Evolutionary conservation across 192 early-diverging fungal genomes (phyloP).

Genomic region (Mortierella antarctica): DNA sequence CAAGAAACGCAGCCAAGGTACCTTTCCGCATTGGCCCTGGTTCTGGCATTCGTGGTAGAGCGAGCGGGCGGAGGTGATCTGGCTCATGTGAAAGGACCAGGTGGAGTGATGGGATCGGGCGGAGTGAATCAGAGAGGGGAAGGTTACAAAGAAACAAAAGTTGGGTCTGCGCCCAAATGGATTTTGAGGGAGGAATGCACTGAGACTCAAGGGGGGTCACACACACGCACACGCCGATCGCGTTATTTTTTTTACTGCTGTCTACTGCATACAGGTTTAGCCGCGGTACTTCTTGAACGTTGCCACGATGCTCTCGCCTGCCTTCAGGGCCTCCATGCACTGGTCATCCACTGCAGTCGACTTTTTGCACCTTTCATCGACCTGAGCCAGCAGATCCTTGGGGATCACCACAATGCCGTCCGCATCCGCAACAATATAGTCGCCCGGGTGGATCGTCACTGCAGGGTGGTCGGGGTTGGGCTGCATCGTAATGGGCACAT

Average conservation of each 20-base stretch:
- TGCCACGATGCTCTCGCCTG: constrained; percentile 58
- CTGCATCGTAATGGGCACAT: constrained; percentile 58
- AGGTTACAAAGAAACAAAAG: neutral
- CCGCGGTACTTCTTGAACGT: constrained; percentile 64
- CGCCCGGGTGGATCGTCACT: constrained; percentile 60
- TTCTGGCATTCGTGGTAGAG: constrained; percentile 50
- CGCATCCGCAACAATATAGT: constrained; percentile 66
- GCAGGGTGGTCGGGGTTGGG: constrained; percentile 52
- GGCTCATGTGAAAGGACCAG: constrained; percentile 10
- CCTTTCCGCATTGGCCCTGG: constrained; percentile 54
- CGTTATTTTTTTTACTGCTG: neutral
- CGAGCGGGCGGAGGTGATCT: constrained; percentile 18
- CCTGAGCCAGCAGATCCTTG: constrained; percentile 49
- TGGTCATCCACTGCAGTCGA: constrained; percentile 59
- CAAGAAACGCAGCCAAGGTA: neutral
- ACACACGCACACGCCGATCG: neutral
- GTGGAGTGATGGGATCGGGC: neutral
- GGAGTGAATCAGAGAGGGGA: neutral
- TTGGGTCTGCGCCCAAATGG: no score
- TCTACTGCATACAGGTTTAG: constrained; percentile 1
- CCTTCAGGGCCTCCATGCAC: constrained; percentile 60
- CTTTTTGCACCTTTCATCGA: constrained; percentile 59
- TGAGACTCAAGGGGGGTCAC: no score
- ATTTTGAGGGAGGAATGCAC: no score
- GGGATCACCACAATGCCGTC: constrained; percentile 69